Conservation (phyloP, 495 filamentous ascomycete genomes). For the Neurospora intermedia region DNA sequence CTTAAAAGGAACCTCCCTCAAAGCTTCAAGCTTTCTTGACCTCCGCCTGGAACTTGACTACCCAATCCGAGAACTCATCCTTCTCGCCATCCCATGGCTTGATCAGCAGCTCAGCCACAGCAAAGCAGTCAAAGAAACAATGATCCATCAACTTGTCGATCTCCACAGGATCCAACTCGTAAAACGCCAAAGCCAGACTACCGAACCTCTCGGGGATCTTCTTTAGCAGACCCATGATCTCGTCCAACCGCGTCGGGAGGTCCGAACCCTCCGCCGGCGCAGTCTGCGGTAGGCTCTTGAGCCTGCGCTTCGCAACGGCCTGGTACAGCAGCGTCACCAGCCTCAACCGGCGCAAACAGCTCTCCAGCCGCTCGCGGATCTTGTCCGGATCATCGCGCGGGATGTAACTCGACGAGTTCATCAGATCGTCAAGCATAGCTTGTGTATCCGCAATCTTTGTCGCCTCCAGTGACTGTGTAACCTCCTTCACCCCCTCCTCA, state of each 20-base stretch:
- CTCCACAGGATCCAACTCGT: slow-evolving; percentile 36
- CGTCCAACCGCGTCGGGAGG: slow-evolving; percentile 31
- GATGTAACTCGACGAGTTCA: slow-evolving; percentile 43
- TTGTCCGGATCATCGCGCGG: slow-evolving; percentile 43
- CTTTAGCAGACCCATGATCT: slow-evolving; percentile 30
- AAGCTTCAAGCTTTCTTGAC: slow-evolving; percentile 27
- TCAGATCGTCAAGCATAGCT: slow-evolving; percentile 42
- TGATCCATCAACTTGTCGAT: slow-evolving; percentile 37
- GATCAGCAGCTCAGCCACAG: slow-evolving; percentile 32
- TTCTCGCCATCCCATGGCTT: slow-evolving; percentile 32
- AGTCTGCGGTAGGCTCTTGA: slow-evolving; percentile 40
- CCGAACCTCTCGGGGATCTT: slow-evolving; percentile 30
- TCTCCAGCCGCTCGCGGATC: slow-evolving; percentile 46
- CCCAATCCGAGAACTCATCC: slow-evolving; percentile 40
- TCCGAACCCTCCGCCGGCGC: slow-evolving; percentile 16
- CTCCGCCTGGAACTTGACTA: slow-evolving; percentile 35
- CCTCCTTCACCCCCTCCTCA: slow-evolving; percentile 9
- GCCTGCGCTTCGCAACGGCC: slow-evolving; percentile 48
- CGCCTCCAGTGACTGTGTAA: slow-evolving; percentile 14
- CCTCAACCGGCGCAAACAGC: slow-evolving; percentile 44
- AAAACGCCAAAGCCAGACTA: slow-evolving; percentile 34
- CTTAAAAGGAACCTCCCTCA: neutral
- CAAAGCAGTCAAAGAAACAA: slow-evolving; percentile 39
- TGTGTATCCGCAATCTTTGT: slow-evolving; percentile 22
- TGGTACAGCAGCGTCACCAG: slow-evolving; percentile 48